Base-by-base conservation (phyloP, 73 alveolate species). In the Effrenium voratum region DNA sequence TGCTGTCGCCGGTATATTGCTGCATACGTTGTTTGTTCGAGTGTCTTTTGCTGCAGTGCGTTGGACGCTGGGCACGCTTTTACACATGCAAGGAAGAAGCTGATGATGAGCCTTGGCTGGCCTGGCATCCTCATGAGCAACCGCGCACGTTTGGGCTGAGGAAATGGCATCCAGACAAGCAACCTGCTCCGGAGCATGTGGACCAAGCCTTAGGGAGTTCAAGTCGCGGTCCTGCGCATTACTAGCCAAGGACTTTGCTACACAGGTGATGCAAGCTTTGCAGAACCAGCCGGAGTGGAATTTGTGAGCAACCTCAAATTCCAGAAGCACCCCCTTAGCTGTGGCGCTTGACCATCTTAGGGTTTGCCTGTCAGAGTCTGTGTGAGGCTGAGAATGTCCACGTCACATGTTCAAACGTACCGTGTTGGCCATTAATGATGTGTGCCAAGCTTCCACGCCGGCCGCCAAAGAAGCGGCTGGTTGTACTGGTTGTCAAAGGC, bases 91-190 rank as follows among this genome's bases (percentile, higher is more conserved):
- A 90, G 97, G 97, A 90, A 90, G 59, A 90, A 90, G 60, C 57
- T 90, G 40, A 90, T 90, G 97, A 76, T 90, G 97, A 73, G 16
- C 44, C 97, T 90, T 46, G 97, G 86, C 80, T 16, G 41, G 26
- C 10, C 5, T 57, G 40, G 13, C 36, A 38, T 63, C 41, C 26
- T 68, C 32, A 24, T 22, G 22, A 68, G 26, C 80, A 68, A 30
- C 28, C 44, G 19, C 2, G 34, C 44, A 19, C 30, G 57, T 22
- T 22, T 12, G 15, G 5, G 22, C 30, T 45, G 12, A 90, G 97
- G 97, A 90, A 90, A n/a, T 90, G 97, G 97, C 97, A 90, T 70
- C 97, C 97, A 30, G 97, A 90, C 66, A 90, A 90, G 76, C 97
- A 90, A 57, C 97, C 97, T 15, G 45, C 97, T 2, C 73, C 88